phyloP scores from a whole-genome alignment of 228 moss, liverwort and hornwort genomes.

The Sphagnum magellanicum region DNA sequence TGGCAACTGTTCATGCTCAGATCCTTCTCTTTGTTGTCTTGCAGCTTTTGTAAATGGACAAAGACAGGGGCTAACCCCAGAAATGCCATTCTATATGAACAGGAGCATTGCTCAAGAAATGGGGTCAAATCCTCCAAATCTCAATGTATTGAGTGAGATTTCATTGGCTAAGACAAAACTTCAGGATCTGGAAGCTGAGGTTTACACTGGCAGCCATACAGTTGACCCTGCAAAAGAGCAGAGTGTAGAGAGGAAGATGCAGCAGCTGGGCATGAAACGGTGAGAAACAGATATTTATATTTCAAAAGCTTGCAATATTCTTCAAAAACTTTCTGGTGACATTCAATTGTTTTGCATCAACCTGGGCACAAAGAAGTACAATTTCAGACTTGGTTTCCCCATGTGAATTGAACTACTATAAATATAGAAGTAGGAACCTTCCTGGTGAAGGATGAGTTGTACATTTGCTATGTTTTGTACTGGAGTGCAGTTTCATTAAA shows the following conservation, averaged over 20 bases:
- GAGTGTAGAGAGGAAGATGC: conserved; percentile 44
- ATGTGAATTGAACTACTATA: too few relatives aligned
- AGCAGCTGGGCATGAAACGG: conserved; percentile 60
- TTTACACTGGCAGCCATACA: conserved; percentile 10
- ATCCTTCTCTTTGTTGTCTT: not conserved
- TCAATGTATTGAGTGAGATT: conserved; percentile 48
- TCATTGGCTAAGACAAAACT: conserved; percentile 29
- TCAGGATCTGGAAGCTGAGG: conserved; percentile 21
- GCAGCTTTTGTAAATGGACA: conserved; percentile 81
- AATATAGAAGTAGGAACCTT: too few relatives aligned
- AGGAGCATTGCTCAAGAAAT: conserved; percentile 62
- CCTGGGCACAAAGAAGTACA: too few relatives aligned
- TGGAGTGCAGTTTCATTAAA: too few relatives aligned
- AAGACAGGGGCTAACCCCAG: conserved; percentile 44
- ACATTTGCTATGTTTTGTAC: too few relatives aligned
- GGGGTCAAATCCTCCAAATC: conserved; percentile 30
- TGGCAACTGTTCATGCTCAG: not conserved
- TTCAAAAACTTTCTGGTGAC: not conserved
- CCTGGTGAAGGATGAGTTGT: too few relatives aligned
- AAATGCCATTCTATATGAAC: conserved; percentile 67
- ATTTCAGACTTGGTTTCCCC: too few relatives aligned
- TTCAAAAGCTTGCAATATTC: too few relatives aligned
- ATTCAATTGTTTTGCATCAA: too few relatives aligned
- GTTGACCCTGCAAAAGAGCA: conserved; percentile 21
- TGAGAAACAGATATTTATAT: conserved; percentile 5